These are phyloP conservation scores for Articulospora tetracladia DNA, from an alignment of 495 filamentous ascomycete genomes.

Conservation along the genomic window DNA sequence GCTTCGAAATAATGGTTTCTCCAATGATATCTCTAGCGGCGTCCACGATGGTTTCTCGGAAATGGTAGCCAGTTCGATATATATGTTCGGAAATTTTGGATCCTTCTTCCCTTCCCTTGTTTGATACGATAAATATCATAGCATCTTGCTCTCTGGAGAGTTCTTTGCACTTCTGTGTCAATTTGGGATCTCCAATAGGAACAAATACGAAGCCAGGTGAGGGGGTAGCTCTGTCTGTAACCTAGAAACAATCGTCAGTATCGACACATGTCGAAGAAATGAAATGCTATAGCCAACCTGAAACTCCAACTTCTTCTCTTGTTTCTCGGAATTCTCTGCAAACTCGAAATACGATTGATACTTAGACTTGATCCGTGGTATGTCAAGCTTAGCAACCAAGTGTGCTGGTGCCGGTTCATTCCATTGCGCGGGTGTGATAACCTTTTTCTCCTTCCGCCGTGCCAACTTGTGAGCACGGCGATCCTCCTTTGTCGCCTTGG, in stretches of 20 bases:
- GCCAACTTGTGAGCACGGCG: conserved; percentile 15
- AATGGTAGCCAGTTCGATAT: conserved; percentile 79
- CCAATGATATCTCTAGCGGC: conserved; percentile 31
- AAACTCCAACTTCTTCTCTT: conserved; percentile 47
- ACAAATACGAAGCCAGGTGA: conserved; percentile 83
- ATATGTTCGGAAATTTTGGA: conserved; percentile 57
- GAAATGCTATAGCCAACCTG: conserved; percentile 6
- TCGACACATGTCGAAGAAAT: background rate
- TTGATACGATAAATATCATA: conserved; percentile 76
- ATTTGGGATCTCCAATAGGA: conserved; percentile 70
- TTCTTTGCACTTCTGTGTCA: conserved; percentile 78
- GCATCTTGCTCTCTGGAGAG: conserved; percentile 62
- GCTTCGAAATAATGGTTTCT: conserved; percentile 14
- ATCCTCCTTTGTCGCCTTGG: conserved; percentile 11
- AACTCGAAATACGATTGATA: conserved; percentile 51
- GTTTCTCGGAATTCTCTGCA: conserved; percentile 51
- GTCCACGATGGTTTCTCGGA: conserved; percentile 46
- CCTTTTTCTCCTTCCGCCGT: conserved; percentile 13
- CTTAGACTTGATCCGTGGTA: conserved; percentile 35
- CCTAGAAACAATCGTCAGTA: conserved; percentile 26
- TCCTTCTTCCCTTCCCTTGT: conserved; percentile 38
- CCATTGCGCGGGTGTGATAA: conserved; percentile 19
- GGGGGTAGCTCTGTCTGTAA: conserved; percentile 40
- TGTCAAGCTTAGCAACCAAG: conserved; percentile 22
- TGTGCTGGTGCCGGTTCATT: conserved; percentile 19